A percentile compares a stretch with the other conserved stretches of the same genome.
Conservation (phyloP, 495 filamentous ascomycete genomes). For the Penicillium waksmanii region DNA sequence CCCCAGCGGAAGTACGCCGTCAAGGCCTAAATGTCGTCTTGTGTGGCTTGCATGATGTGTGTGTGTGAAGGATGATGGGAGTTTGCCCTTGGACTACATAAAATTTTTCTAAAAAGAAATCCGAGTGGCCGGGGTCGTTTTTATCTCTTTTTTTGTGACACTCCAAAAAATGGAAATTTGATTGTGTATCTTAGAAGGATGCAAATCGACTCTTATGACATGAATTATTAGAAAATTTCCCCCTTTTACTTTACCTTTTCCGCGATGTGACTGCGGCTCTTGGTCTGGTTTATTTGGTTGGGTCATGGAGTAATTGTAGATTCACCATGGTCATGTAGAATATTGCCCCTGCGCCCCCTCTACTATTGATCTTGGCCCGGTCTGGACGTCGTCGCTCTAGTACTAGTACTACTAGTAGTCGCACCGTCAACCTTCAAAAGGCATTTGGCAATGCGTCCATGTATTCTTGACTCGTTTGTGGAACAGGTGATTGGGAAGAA, state of each 20-base stretch:
- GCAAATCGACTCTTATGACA: slow-evolving; percentile 53
- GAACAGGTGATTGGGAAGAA: too few species aligned
- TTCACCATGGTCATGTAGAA: neutral
- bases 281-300: too few species aligned
- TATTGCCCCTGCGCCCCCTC: neutral
- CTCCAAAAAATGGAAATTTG: slow-evolving; percentile 44
- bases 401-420: neutral
- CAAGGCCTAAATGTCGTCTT: slow-evolving; percentile 68
- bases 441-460: too few species aligned
- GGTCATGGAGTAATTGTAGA: too few species aligned
- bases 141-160: slow-evolving; percentile 40
- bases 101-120: neutral
- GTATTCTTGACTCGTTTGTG: too few species aligned
- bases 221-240: slow-evolving; percentile 15
- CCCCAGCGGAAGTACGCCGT: slow-evolving; percentile 97
- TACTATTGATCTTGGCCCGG: neutral
- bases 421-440: too few species aligned
- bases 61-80: slow-evolving; percentile 1
- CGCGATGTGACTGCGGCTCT: too few species aligned
- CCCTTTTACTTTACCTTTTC: neutral
- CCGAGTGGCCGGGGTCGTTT: slow-evolving; percentile 37
- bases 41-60: neutral
- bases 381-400: neutral
- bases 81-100: slow-evolving; percentile 32
- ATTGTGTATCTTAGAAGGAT: slow-evolving; percentile 52